These are phyloP conservation scores for Filobasidium floriforme DNA, from an alignment of 768 basidiomycete genomes.

Conservation along the genomic window DNA sequence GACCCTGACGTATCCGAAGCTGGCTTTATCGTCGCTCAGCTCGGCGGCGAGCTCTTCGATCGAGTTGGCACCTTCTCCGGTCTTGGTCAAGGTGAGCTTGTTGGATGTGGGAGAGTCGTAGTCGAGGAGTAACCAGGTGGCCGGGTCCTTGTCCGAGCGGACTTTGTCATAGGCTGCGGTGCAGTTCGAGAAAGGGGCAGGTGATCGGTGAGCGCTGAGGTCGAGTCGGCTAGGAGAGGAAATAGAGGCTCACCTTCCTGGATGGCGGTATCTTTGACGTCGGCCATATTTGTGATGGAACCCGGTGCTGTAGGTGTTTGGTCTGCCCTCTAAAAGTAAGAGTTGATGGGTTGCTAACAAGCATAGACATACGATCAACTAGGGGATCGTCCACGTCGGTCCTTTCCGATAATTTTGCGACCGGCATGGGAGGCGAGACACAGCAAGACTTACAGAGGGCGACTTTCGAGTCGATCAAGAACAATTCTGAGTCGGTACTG, in stretches of 20 bases:
- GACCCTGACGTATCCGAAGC: constrained; percentile 76
- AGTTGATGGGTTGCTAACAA: no score
- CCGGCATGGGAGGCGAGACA: no score
- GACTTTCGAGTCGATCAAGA: no score
- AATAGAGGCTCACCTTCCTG: constrained; percentile 59
- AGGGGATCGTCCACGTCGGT: no score
- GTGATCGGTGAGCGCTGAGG: not conserved
- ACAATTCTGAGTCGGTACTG: no score
- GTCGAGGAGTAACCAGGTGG: constrained; percentile 83
- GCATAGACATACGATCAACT: no score
- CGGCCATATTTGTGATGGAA: constrained; percentile 56
- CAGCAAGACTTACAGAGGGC: no score
- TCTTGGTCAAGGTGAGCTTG: constrained; percentile 67
- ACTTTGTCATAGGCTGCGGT: constrained; percentile 86
- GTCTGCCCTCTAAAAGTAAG: no score
- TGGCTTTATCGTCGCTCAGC: constrained; percentile 51
- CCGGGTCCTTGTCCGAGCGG: constrained; percentile 72
- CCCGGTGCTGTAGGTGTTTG: no score
- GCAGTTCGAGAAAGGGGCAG: no score
- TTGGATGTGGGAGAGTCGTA: constrained; percentile 63
- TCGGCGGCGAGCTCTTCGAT: constrained; percentile 60
- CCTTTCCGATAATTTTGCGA: no score
- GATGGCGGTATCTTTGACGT: constrained; percentile 67
- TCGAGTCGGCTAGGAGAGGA: constrained; percentile 8
- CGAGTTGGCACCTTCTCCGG: constrained; percentile 73